A percentile compares a stretch with the other conserved stretches of the same genome.
These are phyloP conservation scores for Rhododendron henanense DNA, from an alignment of 148 eudicot genomes.

Conservation along the genomic window DNA sequence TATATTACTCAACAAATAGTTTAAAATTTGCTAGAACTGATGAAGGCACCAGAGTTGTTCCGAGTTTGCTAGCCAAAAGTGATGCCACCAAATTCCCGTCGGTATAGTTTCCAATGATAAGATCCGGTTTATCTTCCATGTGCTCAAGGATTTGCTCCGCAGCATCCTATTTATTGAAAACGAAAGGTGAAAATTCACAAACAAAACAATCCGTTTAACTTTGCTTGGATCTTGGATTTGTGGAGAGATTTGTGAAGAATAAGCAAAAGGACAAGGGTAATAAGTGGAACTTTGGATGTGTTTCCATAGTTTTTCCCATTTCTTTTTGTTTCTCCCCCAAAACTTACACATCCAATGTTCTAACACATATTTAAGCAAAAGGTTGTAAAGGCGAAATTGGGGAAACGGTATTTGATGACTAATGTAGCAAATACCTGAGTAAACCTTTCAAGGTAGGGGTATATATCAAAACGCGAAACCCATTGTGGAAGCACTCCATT, in stretches of 20 bases:
- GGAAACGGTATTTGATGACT: neutral
- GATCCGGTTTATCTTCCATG: conserved; percentile 89
- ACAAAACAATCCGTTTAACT: neutral
- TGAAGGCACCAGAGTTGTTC: conserved; percentile 56
- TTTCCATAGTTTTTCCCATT: neutral
- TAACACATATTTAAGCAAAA: neutral
- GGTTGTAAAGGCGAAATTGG: neutral
- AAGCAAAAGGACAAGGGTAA: neutral
- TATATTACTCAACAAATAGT: neutral
- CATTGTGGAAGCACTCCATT: conserved; percentile 67
- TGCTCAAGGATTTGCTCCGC: conserved; percentile 54
- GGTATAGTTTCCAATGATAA: conserved; percentile 89
- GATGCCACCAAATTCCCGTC: conserved; percentile 95
- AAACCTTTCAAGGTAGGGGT: conserved; percentile 82
- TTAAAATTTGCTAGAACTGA: neutral
- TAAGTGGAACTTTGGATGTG: neutral
- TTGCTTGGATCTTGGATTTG: neutral
- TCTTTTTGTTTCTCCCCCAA: neutral
- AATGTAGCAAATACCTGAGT: conserved; percentile 51
- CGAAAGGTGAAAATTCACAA: neutral
- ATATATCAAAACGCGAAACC: conserved; percentile 91
- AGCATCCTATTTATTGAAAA: conserved; percentile 56
- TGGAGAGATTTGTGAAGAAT: neutral
- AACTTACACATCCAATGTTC: neutral
- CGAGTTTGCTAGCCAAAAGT: conserved; percentile 87